Evolutionary conservation across 1,284 basidiomycete species (phyloP).

Genomic region (Leccinum pachyderme): DNA sequence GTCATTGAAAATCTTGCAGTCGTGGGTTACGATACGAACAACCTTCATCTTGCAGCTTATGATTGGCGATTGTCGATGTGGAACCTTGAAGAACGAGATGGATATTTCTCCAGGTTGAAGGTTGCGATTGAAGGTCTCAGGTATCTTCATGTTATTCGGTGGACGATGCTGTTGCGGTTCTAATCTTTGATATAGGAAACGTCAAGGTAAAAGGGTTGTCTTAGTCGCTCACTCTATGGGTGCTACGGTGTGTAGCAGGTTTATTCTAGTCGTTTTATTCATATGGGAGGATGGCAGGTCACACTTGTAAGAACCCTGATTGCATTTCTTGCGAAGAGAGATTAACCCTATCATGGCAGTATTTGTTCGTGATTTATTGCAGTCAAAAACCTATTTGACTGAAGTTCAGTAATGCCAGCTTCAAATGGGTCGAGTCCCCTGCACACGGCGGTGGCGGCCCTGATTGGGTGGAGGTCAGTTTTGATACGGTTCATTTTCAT

Average conservation of each 20-base stretch:
- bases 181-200: conserved; percentile 42
- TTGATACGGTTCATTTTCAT: not conserved
- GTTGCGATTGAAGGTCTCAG: conserved; percentile 81
- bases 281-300: conserved; percentile 35
- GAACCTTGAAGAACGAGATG: conserved; percentile 91
- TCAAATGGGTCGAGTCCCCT: conserved; percentile 96
- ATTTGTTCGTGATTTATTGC: conserved; percentile 51
- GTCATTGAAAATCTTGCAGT: conserved; percentile 93
- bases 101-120: conserved; percentile 90
- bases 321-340: not conserved
- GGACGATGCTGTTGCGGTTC: not conserved
- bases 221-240: conserved; percentile 92
- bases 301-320: conserved; percentile 44
- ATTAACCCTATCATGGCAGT: conserved; percentile 39
- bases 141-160: conserved; percentile 38
- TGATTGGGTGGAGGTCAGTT: conserved; percentile 83
- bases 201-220: conserved; percentile 82
- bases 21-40: conserved; percentile 89
- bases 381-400: not conserved
- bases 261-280: not conserved
- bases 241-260: conserved; percentile 54
- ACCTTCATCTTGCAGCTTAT: conserved; percentile 83
- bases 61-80: conserved; percentile 91
- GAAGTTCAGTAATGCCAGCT: conserved; percentile 41
- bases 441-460: conserved; percentile 83